A percentile compares a stretch with the other conserved stretches of the same genome.
These are phyloP conservation scores for Prototheca cutis DNA, from an alignment of 163 green algal genomes.

Conservation along the genomic window DNA sequence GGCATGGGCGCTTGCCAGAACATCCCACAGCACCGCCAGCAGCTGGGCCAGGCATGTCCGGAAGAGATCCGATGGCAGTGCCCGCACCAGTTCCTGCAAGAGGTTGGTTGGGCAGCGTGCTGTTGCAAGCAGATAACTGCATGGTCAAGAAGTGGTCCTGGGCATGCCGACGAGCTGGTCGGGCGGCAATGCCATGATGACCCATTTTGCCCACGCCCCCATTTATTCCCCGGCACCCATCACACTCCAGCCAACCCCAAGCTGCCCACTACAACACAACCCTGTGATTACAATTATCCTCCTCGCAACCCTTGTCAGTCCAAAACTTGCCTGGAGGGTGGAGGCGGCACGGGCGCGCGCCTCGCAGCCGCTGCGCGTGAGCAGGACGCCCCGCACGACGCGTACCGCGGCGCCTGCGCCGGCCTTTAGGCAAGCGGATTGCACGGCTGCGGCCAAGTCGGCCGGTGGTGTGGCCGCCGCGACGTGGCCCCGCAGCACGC, in stretches of 20 bases:
- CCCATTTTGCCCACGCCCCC: too few relatives aligned
- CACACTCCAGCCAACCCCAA: too few relatives aligned
- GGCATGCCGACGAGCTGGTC: too few relatives aligned
- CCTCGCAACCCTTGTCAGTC: too few relatives aligned
- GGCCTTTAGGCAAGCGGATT: conserved; percentile 5
- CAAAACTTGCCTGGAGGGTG: conserved; percentile 32
- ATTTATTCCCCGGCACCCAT: too few relatives aligned
- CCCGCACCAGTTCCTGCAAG: conserved; percentile 54
- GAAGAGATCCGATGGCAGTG: conserved; percentile 54
- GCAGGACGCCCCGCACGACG: conserved; percentile 20
- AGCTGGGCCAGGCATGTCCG: conserved; percentile 48
- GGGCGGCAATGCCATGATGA: too few relatives aligned
- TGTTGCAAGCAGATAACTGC: too few relatives aligned
- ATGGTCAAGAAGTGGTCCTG: too few relatives aligned
- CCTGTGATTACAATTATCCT: too few relatives aligned
- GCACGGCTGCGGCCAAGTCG: conserved; percentile 13
- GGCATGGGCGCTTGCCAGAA: conserved; percentile 29
- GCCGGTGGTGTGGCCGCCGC: too few relatives aligned
- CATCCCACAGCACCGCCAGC: conserved; percentile 41
- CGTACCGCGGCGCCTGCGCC: not conserved
- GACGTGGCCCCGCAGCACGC: conserved; percentile 20
- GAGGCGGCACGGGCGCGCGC: conserved; percentile 2
- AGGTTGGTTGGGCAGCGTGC: too few relatives aligned
- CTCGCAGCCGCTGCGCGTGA: conserved; percentile 13
- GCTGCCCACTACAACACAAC: too few relatives aligned